Percentiles rank a stretch among this genome's conserved stretches.
Evolutionary conservation across 1,284 basidiomycete genomes (phyloP).

Genomic region (Moesziomyces aphidis): DNA sequence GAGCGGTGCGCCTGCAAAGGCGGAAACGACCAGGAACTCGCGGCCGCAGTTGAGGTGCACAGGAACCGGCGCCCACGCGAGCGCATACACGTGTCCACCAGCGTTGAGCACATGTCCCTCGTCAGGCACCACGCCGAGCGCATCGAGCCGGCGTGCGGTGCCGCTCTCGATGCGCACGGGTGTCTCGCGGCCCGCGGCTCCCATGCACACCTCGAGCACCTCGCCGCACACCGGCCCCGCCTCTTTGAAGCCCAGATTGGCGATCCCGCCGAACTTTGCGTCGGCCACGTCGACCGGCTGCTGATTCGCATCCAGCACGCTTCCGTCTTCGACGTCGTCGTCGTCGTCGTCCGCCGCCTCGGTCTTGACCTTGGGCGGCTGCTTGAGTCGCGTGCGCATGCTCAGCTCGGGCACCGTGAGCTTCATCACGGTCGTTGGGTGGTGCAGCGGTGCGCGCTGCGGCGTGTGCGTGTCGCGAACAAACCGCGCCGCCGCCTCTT

Average conservation of each 20-base stretch:
- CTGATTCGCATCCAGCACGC: conserved; percentile 25
- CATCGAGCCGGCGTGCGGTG: conserved; percentile 19
- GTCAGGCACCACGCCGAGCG: conserved; percentile 24
- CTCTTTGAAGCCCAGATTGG: conserved; percentile 38
- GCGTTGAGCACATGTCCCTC: conserved; percentile 48
- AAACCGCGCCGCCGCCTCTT: conserved; percentile 8
- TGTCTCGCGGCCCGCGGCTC: conserved; percentile 18
- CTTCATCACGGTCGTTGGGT: conserved; percentile 37
- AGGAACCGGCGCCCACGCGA: conserved; percentile 49
- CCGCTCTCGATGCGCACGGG: conserved; percentile 22
- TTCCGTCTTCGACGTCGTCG: conserved; percentile 25
- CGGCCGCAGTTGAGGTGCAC: conserved; percentile 42
- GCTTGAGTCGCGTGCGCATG: conserved; percentile 23
- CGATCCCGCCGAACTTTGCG: conserved; percentile 30
- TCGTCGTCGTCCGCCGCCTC: conserved; percentile 16
- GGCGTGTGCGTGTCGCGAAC: conserved; percentile 15
- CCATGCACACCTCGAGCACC: conserved; percentile 25
- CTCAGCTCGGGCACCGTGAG: conserved; percentile 19
- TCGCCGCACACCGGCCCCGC: conserved; percentile 18
- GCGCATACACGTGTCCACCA: conserved; percentile 49
- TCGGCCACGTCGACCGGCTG: conserved; percentile 23
- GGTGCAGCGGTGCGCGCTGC: conserved; percentile 15
- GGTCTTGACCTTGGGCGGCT: conserved; percentile 6
- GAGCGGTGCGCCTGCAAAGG: conserved; percentile 10
- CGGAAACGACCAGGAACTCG: conserved; percentile 45